Base-by-base conservation (phyloP, 495 filamentous ascomycete species). In the Aspergillus taichungensis region DNA sequence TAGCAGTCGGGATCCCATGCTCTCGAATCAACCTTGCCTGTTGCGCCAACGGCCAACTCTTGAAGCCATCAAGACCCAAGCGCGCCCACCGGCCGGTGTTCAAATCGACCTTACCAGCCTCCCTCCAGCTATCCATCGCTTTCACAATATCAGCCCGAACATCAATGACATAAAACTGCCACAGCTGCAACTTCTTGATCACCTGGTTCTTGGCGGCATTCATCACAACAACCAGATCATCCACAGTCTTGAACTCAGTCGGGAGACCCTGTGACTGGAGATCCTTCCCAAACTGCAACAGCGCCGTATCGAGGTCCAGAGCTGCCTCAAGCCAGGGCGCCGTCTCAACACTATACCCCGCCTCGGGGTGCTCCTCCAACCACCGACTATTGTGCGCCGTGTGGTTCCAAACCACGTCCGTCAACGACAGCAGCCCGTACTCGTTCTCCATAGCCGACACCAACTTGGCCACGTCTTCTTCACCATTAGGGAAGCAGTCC, bases 401-500 rank as follows among this genome's bases (percentile, higher is more conserved):
- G 62, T 99, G 94, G 52, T 99, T 99, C 79, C 88, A 91, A 18
- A 99, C 94, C 38, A 99, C 89, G 60, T 99, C 94, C 3, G 92
- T 95, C 68, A 99, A 62, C 50, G 85, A 88, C 37, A 97, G 72
- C 38, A 99, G 68, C 0, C 84, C 84, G 59, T 91, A 79, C 34
- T 94, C 80, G 27, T 84, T 78, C 59, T 94, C 87, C 79, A 99
- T 84, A 59, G 77, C 85, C 14, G 77, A 63, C 40, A 94, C 78
- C 66, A 99, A 71, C 14, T 76, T 68, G 44, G 80, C 67, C 42
- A 97, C 76, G 62, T 97, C 90, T 45, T 82, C 67, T 60, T 96
- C 91, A 34, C 94, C 94, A 44, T 80, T 79, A 3, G 90, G 88
- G 55, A 99, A 97, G 40, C 77, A 76, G 6, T 65, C 73, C 3